Evolutionary conservation across 352 stramenopile genomes (phyloP).

Genomic region (Pythium guiyangense): DNA sequence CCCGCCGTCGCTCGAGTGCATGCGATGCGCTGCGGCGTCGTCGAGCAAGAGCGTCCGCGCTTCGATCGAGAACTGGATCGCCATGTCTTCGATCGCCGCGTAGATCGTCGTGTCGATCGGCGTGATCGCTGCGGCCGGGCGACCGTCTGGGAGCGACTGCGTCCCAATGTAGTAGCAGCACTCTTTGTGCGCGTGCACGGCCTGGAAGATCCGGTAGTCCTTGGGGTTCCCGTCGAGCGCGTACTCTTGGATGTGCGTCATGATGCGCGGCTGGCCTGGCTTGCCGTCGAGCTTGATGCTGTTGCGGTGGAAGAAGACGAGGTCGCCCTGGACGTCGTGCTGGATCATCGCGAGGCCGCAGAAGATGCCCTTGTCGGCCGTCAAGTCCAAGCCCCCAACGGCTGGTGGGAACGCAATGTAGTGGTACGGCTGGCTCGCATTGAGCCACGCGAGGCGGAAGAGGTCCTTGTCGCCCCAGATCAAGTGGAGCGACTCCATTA

Average conservation of each 20-base stretch:
- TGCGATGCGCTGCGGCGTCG: constrained; percentile 17
- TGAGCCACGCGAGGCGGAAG: constrained; percentile 80
- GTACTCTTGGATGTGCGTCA: constrained; percentile 84
- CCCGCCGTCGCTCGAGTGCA: constrained; percentile 24
- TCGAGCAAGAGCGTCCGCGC: constrained; percentile 52
- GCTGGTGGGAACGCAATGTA: constrained; percentile 68
- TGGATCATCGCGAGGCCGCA: constrained; percentile 85
- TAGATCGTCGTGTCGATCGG: constrained; percentile 71
- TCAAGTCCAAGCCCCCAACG: constrained; percentile 62
- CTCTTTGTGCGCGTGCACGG: constrained; percentile 75
- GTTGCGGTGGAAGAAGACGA: constrained; percentile 87
- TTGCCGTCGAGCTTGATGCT: constrained; percentile 79
- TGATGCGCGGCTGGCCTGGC: constrained; percentile 59
- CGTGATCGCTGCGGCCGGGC: constrained; percentile 66
- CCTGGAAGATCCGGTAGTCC: constrained; percentile 81
- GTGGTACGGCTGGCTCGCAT: constrained; percentile 73
- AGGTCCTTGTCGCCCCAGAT: constrained; percentile 88
- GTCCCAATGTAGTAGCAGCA: constrained; percentile 87
- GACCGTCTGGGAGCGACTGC: constrained; percentile 49
- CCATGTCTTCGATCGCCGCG: constrained; percentile 62
- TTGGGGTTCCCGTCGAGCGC: constrained; percentile 59
- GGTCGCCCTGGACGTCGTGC: constrained; percentile 77
- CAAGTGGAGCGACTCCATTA: constrained; percentile 71
- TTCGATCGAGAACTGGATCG: constrained; percentile 79
- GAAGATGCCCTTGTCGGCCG: constrained; percentile 67